A percentile compares a stretch with the other conserved stretches of the same genome.
Conservation (phyloP, 805 yeast species). For the Candida bentonensis region DNA sequence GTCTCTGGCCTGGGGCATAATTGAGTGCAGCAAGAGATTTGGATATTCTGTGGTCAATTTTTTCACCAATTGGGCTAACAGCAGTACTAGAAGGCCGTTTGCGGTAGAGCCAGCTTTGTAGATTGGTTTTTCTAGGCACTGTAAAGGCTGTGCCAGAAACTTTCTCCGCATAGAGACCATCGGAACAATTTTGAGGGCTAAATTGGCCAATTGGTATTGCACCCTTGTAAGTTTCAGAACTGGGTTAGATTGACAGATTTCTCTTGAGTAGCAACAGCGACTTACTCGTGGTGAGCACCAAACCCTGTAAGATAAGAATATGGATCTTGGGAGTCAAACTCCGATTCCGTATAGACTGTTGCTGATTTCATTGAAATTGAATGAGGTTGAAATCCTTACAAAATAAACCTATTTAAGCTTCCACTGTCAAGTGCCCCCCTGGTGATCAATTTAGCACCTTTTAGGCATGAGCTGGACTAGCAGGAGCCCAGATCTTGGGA, state of each 20-base stretch:
- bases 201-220: conserved; percentile 16
- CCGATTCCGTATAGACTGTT: conserved; percentile 7
- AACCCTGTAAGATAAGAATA: conserved; percentile 13
- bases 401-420: too few species aligned
- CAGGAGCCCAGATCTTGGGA: too few species aligned
- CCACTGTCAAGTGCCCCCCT: too few species aligned
- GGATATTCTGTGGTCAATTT: conserved; percentile 5
- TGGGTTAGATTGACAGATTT: neutral
- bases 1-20: conserved; percentile 14
- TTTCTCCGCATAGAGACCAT: conserved; percentile 18
- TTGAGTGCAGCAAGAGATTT: neutral
- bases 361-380: too few species aligned
- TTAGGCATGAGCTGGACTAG: too few species aligned
- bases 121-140: conserved; percentile 15
- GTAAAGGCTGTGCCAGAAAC: conserved; percentile 19
- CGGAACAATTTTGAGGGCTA: conserved; percentile 13
- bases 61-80: conserved; percentile 1
- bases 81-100: conserved; percentile 13
- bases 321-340: conserved; percentile 10
- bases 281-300: conserved; percentile 13
- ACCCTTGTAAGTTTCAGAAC: conserved; percentile 14
- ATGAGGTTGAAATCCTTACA: too few species aligned
- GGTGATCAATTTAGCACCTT: too few species aligned
- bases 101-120: conserved; percentile 17
- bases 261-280: neutral